Evolutionary conservation across 1,139 yeast species (phyloP), one percentile per base, ranked within the genome.

Genomic region (Candida albicans): DNA sequence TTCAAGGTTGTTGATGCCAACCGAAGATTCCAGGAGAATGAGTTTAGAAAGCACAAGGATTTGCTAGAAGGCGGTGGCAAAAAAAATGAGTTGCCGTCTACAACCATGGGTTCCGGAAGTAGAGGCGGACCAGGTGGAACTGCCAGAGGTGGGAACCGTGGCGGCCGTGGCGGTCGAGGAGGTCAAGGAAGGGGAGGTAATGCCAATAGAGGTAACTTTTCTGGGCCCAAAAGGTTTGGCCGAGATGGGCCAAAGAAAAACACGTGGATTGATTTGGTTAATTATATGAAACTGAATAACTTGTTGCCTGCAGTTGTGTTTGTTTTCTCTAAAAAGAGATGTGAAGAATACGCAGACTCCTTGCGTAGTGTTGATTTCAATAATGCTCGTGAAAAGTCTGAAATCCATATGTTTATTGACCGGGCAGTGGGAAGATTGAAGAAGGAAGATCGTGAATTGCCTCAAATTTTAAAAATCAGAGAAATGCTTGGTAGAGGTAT

Each of bases 331-430:
- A 89, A 93, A 59, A 90, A 90, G 60, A 78, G 88, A 53, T 90
- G 97, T 66, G 98, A 91, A 62, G 95, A 88, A 52, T 91, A 87
- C 62, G 98, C 97, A 0, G 87, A 83, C 51, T 79, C 89, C 45
- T 67, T 93, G 43, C 70, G 77, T 11, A 80, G 90, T 33, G 70
- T 88, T 37, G 95, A 90, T 58, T 88, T 89, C 61, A 87, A 95
- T 58, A 84, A 77, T 42, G 85, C 87, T 8, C 81, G 77, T 51
- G 99, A 93, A 59, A 85, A 87, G 54, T 86, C 96, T 0, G 96
- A 89, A 58, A 84, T 93, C 46, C 95, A 87, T 59, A 84, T 90
- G 89, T 91, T 93, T 56, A 82, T 93, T 47, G 96, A 91, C 56
- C 81, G 84, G 54, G 96, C 98, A 0, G 86, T 91, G 27, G 77